Base-by-base conservation (phyloP, 495 filamentous ascomycete genomes). In the Neurospora sp. region DNA sequence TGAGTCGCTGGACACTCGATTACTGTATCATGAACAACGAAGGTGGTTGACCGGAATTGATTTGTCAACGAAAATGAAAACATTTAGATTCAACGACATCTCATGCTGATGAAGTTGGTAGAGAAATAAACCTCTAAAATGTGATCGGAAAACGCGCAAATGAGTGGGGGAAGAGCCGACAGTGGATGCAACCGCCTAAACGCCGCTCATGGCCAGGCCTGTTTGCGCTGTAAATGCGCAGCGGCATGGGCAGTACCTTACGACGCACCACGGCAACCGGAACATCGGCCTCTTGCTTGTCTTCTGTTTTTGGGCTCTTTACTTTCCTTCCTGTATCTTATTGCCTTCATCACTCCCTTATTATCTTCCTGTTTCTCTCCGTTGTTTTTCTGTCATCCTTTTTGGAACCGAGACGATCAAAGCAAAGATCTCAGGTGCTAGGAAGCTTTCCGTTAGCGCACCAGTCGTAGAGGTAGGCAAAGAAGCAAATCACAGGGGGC, bases 21-120 rank as follows among this genome's bases (percentile, higher is more conserved):
- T 0, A 6, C 1, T 53, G 0, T 12, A 0, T 2, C 0, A 46
- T 1, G 14, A 0, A n/a, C 0, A 0, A 20, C 3, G n/a, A 9
- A 46, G 3, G 3, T 20, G 2, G 0, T 20, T 20, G 3, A 46
- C 4, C 1, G 9, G 9, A 4, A 11, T 2, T 2, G 3, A 5
- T 20, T 20, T 0, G 27, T 31, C 3, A 20, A 42, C 7, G 14
- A 18, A 5, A 42, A 42, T 3, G 14, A 16, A 2, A 18, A 42
- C 2, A 0, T 42, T 18, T 1, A 10, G 3, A n/a, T 44, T 44
- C 8, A n/a, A 44, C 2, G 0, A 6, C 7, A 16, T 41, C 0
- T 16, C 0, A 6, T 18, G 14, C 14, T 18, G 14, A 18, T 42
- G 14, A 42, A 42, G 40, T 42, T 0, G 14, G 12, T 6, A 6